A percentile compares a stretch with the other conserved stretches of the same genome.
These are phyloP conservation scores for Jimgerdemannia flammicorona DNA, from an alignment of 192 early-diverging fungal species.

Conservation along the genomic window DNA sequence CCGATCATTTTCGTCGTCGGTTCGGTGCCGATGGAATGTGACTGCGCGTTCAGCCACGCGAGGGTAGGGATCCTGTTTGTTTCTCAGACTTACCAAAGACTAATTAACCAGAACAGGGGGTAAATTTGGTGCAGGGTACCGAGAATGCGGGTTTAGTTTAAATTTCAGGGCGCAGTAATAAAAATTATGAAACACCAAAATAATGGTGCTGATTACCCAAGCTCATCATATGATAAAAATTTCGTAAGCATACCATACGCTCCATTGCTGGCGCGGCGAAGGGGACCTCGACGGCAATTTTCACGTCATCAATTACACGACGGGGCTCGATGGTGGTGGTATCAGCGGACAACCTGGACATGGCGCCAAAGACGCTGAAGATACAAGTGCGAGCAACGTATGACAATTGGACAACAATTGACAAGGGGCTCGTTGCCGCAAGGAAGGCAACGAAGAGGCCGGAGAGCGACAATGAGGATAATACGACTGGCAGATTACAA, in stretches of 20 bases:
- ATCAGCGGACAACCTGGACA: not conserved
- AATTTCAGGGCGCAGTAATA: not conserved
- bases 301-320: not conserved
- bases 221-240: not conserved
- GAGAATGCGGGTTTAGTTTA: not conserved
- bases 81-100: not conserved
- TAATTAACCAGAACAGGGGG: not conserved
- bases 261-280: not conserved
- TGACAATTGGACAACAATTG: not conserved
- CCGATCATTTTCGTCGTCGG: no score
- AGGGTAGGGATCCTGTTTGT: not conserved
- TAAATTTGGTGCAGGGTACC: not conserved
- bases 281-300: not conserved
- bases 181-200: not conserved
- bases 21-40: not conserved
- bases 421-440: not conserved
- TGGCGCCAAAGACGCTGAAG: not conserved
- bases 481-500: not conserved
- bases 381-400: not conserved
- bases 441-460: not conserved
- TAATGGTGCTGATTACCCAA: not conserved
- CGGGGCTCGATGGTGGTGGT: not conserved
- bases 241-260: not conserved
- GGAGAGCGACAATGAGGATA: not conserved
- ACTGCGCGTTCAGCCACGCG: not conserved